Evolutionary conservation across 1,284 basidiomycete species (phyloP), one percentile per base, ranked within the genome.

Genomic region (Ceratobasidium papillatum): DNA sequence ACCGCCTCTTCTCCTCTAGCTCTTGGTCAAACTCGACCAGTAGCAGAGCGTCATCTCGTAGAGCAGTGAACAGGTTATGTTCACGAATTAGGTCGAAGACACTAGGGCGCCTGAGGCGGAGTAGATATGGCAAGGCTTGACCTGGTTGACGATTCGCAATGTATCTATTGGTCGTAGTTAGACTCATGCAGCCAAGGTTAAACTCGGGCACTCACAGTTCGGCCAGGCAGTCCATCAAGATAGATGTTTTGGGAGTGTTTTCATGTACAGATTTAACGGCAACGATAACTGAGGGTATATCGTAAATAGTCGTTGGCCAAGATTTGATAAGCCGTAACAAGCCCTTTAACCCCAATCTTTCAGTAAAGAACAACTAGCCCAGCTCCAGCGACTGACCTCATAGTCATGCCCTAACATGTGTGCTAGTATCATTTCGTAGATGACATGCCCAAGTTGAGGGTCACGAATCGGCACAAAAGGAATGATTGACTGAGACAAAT

Each of bases 11-110:
- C 78, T 89, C 88, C 81, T 89, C 89, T 34, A 96, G 84, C 80
- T 97, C 94, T 77, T 94, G 91, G 78, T 99, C 97, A 77, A 99
- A 99, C 80, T 98, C 94, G 32, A 99, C 92, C 0, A 99, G 88
- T 14, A 95, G 85, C 0, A 98, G 84, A 0, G 94, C 95, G 82
- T 98, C 95, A 80, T 99, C 95, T 80, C 95, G 93, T 0, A 99
- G 93, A 54, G 95, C 95, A 25, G 95, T 95, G 82, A 98, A 99
- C 0, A 99, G 86, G 78, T 98, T 98, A 81, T 99, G 87, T 74
- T 98, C 95, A 54, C 93, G 87, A 77, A 99, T 98, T 69, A 99
- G 90, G 77, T 96, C 93, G 81, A 99, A 98, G 1, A 99, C 96
- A 78, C 95, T 92, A 1, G 95, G 90, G 63, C 92, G 87, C 9